phyloP scores from a whole-genome alignment of 768 basidiomycete species.

The Russula dissimulans region DNA sequence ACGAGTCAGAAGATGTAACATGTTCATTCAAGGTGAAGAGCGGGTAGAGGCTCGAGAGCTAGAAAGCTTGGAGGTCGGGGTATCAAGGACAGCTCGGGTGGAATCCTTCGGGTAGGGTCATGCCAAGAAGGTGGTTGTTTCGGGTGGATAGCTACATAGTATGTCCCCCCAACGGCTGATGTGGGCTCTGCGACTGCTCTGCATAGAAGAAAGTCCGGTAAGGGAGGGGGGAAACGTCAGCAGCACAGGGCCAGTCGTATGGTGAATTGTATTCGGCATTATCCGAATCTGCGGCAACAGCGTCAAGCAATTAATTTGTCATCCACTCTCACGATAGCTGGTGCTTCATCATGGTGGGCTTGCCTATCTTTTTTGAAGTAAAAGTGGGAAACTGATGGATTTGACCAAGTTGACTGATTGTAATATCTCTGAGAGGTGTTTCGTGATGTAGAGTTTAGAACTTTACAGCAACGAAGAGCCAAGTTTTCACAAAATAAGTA shows the following conservation, averaged over 20 bases:
- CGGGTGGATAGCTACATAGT: slow-evolving; percentile 34
- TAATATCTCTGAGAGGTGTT: no score
- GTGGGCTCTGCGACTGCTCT: slow-evolving; percentile 44
- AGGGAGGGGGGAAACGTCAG: slow-evolving; percentile 15
- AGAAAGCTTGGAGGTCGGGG: slow-evolving; percentile 33
- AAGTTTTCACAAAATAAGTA: no score
- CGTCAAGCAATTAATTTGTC: no score
- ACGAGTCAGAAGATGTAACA: slow-evolving; percentile 37
- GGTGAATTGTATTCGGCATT: no score
- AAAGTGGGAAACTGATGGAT: no score
- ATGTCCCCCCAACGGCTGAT: slow-evolving; percentile 40
- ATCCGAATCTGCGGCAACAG: no score
- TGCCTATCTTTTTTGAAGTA: no score
- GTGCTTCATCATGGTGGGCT: no score
- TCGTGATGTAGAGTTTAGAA: no score
- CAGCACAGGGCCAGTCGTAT: neutral
- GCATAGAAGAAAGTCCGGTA: slow-evolving; percentile 44
- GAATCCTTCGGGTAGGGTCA: slow-evolving; percentile 15
- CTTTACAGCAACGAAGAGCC: no score
- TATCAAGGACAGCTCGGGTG: slow-evolving; percentile 11
- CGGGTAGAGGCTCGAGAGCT: slow-evolving; percentile 43
- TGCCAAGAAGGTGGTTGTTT: slow-evolving; percentile 32
- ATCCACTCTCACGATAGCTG: no score
- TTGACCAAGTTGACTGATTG: no score
- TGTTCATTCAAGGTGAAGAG: slow-evolving; percentile 44